Conservation (phyloP, 2,329 filamentous ascomycete genomes). For the Colletotrichum sp. region DNA sequence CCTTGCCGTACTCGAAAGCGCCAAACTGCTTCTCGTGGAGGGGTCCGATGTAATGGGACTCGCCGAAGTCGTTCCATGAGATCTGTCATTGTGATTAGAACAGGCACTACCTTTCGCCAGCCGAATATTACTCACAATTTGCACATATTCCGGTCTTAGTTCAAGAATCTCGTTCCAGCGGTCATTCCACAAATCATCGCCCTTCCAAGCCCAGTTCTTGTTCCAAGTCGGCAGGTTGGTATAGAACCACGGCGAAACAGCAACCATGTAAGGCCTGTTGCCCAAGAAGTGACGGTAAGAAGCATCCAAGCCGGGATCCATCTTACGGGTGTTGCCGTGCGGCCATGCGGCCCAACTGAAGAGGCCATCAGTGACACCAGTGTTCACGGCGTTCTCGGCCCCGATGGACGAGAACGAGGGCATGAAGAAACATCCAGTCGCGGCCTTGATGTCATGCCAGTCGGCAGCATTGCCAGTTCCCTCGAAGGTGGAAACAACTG, state of each 20-base stretch:
- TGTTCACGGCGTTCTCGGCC: constrained; percentile 23
- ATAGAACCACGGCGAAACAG: constrained; percentile 63
- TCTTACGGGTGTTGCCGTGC: constrained; percentile 22
- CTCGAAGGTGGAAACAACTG: constrained; percentile 48
- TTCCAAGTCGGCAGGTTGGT: constrained; percentile 59
- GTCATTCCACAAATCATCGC: constrained; percentile 63
- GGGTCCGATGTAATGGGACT: constrained; percentile 59
- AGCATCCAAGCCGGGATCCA: constrained; percentile 22
- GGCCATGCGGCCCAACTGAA: constrained; percentile 44
- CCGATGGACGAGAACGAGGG: constrained; percentile 48
- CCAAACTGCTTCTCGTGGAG: constrained; percentile 30
- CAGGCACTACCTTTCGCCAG: not conserved
- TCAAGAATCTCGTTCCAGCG: constrained; percentile 60
- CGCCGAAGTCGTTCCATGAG: constrained; percentile 55
- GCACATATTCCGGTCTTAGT: constrained; percentile 49
- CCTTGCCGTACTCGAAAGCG: constrained; percentile 12
- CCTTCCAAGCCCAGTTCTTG: constrained; percentile 68
- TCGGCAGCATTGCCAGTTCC: constrained; percentile 43
- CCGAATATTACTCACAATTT: constrained; percentile 41
- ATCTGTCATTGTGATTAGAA: not conserved
- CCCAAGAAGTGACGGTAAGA: constrained; percentile 20
- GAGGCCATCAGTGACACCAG: constrained; percentile 33
- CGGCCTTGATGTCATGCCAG: constrained; percentile 46
- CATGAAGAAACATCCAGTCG: constrained; percentile 44
- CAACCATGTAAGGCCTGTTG: constrained; percentile 49